Percentiles rank a stretch among this genome's conserved stretches.
Conservation (phyloP, 495 filamentous ascomycete species). For the Penicillium cosmopolitanum region DNA sequence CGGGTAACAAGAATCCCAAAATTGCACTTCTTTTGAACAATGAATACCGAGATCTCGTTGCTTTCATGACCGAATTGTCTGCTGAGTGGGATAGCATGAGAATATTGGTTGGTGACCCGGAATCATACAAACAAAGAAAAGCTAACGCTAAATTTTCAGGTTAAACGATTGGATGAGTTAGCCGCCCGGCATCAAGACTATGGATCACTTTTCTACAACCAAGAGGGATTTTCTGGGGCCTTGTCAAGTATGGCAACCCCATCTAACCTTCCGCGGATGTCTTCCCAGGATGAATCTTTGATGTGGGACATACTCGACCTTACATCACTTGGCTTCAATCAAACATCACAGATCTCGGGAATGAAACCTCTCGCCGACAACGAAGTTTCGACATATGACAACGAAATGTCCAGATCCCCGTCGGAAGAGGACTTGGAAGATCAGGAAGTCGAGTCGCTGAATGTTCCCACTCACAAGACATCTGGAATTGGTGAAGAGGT, state of each 20-base stretch:
- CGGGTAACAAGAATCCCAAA: conserved; percentile 29
- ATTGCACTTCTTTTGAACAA: conserved; percentile 30
- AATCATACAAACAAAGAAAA: neutral
- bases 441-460: neutral
- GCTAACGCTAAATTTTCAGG: conserved; percentile 8
- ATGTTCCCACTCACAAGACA: neutral
- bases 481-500: neutral
- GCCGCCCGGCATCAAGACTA: conserved; percentile 30
- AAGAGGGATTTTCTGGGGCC: conserved; percentile 31
- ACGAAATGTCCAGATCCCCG: neutral
- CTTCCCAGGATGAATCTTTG: conserved; percentile 27
- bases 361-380: neutral
- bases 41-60: conserved; percentile 30
- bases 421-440: neutral
- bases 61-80: conserved; percentile 30
- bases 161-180: conserved; percentile 26
- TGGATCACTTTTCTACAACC: conserved; percentile 36
- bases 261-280: conserved; percentile 33
- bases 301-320: conserved; percentile 40
- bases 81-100: conserved; percentile 30
- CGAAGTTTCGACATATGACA: neutral
- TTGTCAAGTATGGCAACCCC: conserved; percentile 34
- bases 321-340: conserved; percentile 12
- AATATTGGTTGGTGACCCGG: conserved; percentile 20
- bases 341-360: neutral